These are phyloP conservation scores for Jatropha podagrica DNA, from an alignment of 441 rosid species.

Conservation along the genomic window DNA sequence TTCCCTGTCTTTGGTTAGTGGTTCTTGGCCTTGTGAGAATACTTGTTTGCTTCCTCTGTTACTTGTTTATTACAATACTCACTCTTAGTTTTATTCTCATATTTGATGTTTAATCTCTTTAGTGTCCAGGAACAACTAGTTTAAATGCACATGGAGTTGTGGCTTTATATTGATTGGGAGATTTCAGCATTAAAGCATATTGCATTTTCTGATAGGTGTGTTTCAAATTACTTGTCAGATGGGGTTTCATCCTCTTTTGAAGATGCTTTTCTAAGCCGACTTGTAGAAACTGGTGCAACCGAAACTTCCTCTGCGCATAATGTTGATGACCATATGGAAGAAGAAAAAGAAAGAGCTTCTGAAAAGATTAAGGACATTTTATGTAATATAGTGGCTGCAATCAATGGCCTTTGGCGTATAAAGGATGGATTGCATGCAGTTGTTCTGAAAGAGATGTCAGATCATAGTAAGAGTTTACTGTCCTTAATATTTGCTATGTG, in stretches of 20 bases:
- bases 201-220: conserved; percentile 34
- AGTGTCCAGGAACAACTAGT: not conserved
- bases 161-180: conserved; percentile 1
- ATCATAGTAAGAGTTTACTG: conserved; percentile 44
- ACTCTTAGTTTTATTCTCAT: not conserved
- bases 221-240: conserved; percentile 45
- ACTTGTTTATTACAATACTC: not conserved
- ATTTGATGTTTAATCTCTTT: not conserved
- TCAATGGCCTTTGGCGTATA: conserved; percentile 54
- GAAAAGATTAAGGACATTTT: conserved; percentile 49
- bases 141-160: not conserved
- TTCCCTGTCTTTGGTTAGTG: not conserved
- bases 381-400: conserved; percentile 46
- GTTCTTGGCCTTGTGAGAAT: not conserved
- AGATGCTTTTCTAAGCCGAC: conserved; percentile 67
- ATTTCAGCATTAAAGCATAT: conserved; percentile 10
- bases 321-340: conserved; percentile 45
- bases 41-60: not conserved
- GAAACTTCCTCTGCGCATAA: conserved; percentile 65
- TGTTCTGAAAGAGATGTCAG: conserved; percentile 46
- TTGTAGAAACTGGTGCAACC: conserved; percentile 77
- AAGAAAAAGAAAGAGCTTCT: conserved; percentile 36
- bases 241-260: conserved; percentile 42
- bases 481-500: not conserved
- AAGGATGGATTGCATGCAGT: conserved; percentile 63